A percentile compares a stretch with the other conserved stretches of the same genome.
phyloP scores from a whole-genome alignment of 805 yeast species.

The Tetrapisispora pingtungensis region DNA sequence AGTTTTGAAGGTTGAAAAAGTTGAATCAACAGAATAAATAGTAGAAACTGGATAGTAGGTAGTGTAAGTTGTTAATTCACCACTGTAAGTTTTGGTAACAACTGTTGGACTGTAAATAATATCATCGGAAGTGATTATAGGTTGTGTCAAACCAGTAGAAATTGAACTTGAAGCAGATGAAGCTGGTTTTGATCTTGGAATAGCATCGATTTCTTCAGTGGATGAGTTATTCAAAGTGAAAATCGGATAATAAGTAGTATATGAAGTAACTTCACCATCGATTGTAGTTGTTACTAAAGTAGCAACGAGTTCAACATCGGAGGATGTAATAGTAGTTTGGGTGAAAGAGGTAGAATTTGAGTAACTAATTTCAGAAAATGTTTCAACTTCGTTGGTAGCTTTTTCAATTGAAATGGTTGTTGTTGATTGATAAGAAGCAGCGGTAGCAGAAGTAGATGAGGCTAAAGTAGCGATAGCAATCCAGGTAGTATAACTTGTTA shows the following conservation, averaged over 20 bases:
- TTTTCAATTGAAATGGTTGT: too few species aligned
- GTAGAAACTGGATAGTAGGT: constrained; percentile 11
- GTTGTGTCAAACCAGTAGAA: not conserved
- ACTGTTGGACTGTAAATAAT: constrained; percentile 8
- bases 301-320: not conserved
- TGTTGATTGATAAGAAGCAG: not conserved
- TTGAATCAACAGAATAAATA: not conserved
- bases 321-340: not conserved
- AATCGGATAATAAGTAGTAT: constrained; percentile 1
- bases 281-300: constrained; percentile 2
- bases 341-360: not conserved
- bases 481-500: constrained; percentile 4
- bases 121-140: constrained; percentile 1
- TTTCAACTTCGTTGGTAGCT: too few species aligned
- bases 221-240: not conserved
- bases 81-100: constrained; percentile 11
- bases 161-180: not conserved
- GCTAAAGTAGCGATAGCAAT: constrained; percentile 4
- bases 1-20: not conserved
- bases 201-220: not conserved
- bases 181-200: not conserved
- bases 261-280: not conserved
- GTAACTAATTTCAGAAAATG: not conserved
- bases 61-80: constrained; percentile 12
- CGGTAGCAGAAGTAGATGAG: not conserved